A percentile compares a stretch with the other conserved stretches of the same genome.
Conservation (phyloP, 2,329 filamentous ascomycete genomes). For the Paramyrothecium sp. region DNA sequence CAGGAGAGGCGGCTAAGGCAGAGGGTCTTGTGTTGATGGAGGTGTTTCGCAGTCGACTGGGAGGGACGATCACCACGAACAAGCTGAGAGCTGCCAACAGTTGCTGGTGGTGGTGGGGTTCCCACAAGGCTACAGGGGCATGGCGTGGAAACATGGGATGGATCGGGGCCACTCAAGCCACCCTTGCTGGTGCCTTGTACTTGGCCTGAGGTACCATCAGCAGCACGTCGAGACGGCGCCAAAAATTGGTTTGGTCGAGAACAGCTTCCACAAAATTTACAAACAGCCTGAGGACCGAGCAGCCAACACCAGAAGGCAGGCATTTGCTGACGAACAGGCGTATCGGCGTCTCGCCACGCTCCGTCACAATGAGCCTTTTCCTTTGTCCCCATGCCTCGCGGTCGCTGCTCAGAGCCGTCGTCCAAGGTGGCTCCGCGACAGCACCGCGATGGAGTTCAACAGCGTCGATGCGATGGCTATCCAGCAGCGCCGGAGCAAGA, state of each 20-base stretch:
- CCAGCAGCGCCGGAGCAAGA: constrained; percentile 7
- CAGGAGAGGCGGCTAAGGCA: no score
- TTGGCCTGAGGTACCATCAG: not conserved
- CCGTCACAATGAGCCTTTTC: constrained; percentile 24
- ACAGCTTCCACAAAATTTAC: not conserved
- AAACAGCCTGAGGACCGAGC: not conserved
- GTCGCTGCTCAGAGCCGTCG: constrained; percentile 24
- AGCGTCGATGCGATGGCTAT: constrained; percentile 19
- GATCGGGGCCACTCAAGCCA: no score
- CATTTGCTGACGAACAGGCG: not conserved
- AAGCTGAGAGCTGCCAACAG: no score
- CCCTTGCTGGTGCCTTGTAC: not conserved
- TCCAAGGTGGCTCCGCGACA: constrained; percentile 17
- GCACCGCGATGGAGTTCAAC: constrained; percentile 10
- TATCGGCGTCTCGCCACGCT: not conserved
- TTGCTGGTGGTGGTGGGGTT: constrained; percentile 1
- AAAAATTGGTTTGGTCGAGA: not conserved
- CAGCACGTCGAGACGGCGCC: not conserved
- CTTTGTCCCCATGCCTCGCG: constrained; percentile 25
- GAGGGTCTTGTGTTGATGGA: no score
- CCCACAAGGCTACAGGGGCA: not conserved
- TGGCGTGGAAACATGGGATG: not conserved
- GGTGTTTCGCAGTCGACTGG: not conserved
- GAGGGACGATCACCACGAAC: not conserved
- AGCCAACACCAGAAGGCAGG: not conserved